A percentile compares a stretch with the other conserved stretches of the same genome.
Evolutionary conservation across 257 asterid species (phyloP).

Genomic region (Fraxinus cuspidata): DNA sequence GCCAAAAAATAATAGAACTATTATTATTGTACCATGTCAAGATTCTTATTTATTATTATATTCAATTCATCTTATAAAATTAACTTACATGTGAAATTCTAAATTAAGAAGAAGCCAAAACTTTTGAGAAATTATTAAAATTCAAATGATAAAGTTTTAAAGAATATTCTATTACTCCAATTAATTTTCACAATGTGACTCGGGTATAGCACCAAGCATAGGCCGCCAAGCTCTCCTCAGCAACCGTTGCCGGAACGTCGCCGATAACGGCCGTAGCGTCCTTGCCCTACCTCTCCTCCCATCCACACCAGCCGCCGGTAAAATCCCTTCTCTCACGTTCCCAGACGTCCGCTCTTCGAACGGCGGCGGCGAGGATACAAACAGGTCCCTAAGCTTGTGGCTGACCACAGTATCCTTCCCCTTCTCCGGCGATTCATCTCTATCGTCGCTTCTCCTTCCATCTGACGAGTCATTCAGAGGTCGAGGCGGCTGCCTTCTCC

Average conservation of each 20-base stretch:
- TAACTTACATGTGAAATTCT: background rate
- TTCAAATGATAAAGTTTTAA: background rate
- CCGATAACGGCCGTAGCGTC: constrained; percentile 69
- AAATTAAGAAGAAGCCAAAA: background rate
- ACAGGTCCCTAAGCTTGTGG: constrained; percentile 58
- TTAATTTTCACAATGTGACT: constrained; percentile 32
- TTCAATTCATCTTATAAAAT: too few relatives aligned
- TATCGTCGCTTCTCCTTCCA: constrained; percentile 24
- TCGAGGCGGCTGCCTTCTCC: constrained; percentile 16
- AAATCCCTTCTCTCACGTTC: constrained; percentile 40
- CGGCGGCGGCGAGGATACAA: constrained; percentile 76
- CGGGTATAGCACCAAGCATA: constrained; percentile 75
- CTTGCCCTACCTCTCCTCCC: constrained; percentile 45
- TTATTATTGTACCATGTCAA: too few relatives aligned
- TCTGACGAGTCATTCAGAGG: constrained; percentile 26
- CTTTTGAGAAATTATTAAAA: background rate
- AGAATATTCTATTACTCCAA: background rate
- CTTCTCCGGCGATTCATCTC: constrained; percentile 24
- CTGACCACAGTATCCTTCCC: constrained; percentile 28
- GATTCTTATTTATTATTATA: too few relatives aligned
- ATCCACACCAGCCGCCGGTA: constrained; percentile 29
- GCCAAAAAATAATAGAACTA: too few relatives aligned
- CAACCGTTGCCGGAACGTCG: constrained; percentile 82
- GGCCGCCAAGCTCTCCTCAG: constrained; percentile 92
- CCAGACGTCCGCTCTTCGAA: constrained; percentile 39